Evolutionary conservation across 352 stramenopile species (phyloP), one percentile per base, ranked within the genome.

Genomic region (Thalassiosira hispida): DNA sequence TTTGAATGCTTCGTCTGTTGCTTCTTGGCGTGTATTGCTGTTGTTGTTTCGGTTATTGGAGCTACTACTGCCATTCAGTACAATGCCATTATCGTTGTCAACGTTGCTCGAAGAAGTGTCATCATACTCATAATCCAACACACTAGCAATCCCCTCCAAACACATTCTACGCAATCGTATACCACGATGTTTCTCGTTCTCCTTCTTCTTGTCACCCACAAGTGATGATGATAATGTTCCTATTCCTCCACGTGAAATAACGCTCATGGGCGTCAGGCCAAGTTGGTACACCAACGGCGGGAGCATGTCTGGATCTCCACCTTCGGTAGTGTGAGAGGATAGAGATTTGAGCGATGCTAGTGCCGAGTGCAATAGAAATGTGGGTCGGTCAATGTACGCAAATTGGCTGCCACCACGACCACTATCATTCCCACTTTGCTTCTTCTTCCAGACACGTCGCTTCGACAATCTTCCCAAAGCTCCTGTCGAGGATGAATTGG

Each of bases 201-300:
- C 62, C 16, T 44, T n/a, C 40, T 57, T 66, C n/a, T 57, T 47
- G 1, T 9, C 55, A 60, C 27, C 46, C 20, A 40, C 44, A 12
- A 5, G 16, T 18, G 16, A 14, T 29, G 3, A 25, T 33, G 6
- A 14, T 25, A 61, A 5, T 44, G 18, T 29, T 44, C n/a, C 49
- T 31, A 11, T 3, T 22, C 14, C 40, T 14, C 22, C 22, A 27
- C 44, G 5, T 38, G 16, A 1, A 2, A 16, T 1, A 11, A 64
- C 18, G 38, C 65, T 51, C 25, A 69, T 49, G 23, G 73, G 73
- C 14, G 73, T 27, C n/a, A 82, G 47, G 42, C 47, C 65, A 18
- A 85, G 51, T 53, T 85, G 78, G 53, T 85, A 82, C 16, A 83
- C 61, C 31, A 85, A 59, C n/a, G 78, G 78, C 23, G 78, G 78